Evolutionary conservation across 805 yeast species (phyloP), one percentile per base, ranked within the genome.

Genomic region (Maudiozyma pseudohumilis): DNA sequence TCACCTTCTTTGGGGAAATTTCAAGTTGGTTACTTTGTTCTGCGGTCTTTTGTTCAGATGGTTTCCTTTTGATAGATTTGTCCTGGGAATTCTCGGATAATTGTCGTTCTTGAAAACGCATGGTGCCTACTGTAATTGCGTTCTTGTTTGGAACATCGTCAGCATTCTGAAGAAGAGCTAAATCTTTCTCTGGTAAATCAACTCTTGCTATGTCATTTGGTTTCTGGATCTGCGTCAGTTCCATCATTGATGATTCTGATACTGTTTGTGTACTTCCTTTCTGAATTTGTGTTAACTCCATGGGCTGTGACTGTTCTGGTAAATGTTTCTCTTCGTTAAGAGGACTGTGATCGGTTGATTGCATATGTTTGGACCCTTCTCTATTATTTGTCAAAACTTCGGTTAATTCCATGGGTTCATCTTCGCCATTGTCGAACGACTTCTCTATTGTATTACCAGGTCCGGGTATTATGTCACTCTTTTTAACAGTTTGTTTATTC

Each of bases 281-380:
- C 13, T 31, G 34, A 15, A 39, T 32, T 27, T 38, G 42, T 8
- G 48, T 43, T 11, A 46, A 32, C 11, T 46, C 49, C 34, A 35
- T 39, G 8, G 29, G 40, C 25, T 36, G 15, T 23, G 35, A 23
- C 6, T 16, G 20, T 16, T 16, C 20, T 24, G n/a, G n/a, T 24
- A 24, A 11, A 11, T 24, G n/a, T 11, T 24, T 24, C n/a, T 24
- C 26, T 24, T 24, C n/a, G 3, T 24, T 24, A 11, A 24, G 10
- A 3, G 3, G 3, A 11, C 26, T 24, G 26, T 24, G 26, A 11
- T 11, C n/a, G 10, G 26, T 24, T 24, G 26, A 24, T 24, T 11
- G 10, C n/a, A 11, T 24, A 11, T 24, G n/a, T 24, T 24, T 11
- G n/a, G 19, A 28, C 31, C 3, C n/a, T n/a, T n/a, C n/a, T n/a